Base-by-base conservation (phyloP, 2,329 filamentous ascomycete genomes). In the Fusarium praegraminearum region DNA sequence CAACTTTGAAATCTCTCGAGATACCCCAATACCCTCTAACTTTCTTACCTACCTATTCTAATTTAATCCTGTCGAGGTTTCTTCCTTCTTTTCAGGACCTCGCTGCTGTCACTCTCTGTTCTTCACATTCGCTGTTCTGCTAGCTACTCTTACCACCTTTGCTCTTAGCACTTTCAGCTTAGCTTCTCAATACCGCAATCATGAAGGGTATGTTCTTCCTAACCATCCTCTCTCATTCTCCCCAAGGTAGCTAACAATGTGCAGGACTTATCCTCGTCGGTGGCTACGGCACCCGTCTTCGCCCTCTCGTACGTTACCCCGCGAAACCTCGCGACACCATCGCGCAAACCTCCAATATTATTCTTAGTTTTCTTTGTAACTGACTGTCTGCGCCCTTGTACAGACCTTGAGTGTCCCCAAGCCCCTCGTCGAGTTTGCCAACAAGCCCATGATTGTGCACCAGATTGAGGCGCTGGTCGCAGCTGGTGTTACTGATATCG, bases 371-470 rank as follows among this genome's bases (percentile, higher is more conserved):
- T 47, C 16, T 44, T 43, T 45, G 35, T 57, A 33, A 58, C 73
- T 77, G 65, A 78, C 69, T 64, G 58, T 57, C 32, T 60, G 55
- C 54, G 59, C 47, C 38, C 45, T 66, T 56, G 64, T 53, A 32
- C 80, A 97, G 93, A 99, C 95, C 76, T 90, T 99, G 79, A 98
- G 96, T 53, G 92, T 98, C 73, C 95, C 95, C 68, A 99, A 98
- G 84, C 95, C 96, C 72, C 88, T 99, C 74, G 96, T 99, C 78
- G 95, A 99, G 84, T 99, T 99, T 79, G 94, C 90, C 79, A 99
- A 99, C 88, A 95, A 96, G 84, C 96, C 94, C 80, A 99, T 99
- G 95, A 98, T 99, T 82, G 88, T 97, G 78, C 95, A 98, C 84
- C 95, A 99, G 84, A 93, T 99, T 76, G 94, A 98, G 84, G 94